Base-by-base conservation (phyloP, 306 rosid species). In the Nissolia schottii region DNA sequence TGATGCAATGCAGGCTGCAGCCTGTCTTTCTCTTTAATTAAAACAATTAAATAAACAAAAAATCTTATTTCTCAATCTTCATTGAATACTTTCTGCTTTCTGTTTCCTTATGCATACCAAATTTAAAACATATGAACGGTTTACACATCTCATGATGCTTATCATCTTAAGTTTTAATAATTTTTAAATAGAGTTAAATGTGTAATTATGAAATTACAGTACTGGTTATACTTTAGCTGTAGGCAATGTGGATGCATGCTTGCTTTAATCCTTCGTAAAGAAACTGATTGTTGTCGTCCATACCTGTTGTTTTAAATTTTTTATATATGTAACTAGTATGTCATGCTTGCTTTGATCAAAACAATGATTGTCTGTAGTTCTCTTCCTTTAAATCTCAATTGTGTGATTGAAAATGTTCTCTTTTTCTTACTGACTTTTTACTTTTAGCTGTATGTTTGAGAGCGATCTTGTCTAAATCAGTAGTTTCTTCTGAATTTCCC, bases 21-120 rank as follows among this genome's bases (percentile, higher is more conserved):
- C 12, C 71, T 55, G 14, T 8, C 31, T 7, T 55, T 37, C 29
- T 35, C 4, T 56, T 43, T 23, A 7, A 32, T 32, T 23, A 35
- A 6, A 32, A 56, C 9, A n/a, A n/a, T n/a, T n/a, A 54, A 48
- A 28, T 7, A 29, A 64, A 38, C 6, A 37, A 56, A 16, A 40
- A 41, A 31, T 35, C 35, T 63, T 70, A 67, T 70, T 76, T 81
- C 70, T 51, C 43, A 46, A 41, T 59, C 45, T 64, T 45, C 48
- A 22, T 46, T 15, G 16, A 29, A 18, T 43, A 18, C 27, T 12
- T 15, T 15, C 45, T 78, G 14, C 69, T 20, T 25, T 46, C 48
- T 63, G 46, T 70, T 50, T 66, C 61, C 74, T 54, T 20, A 31
- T 32, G 59, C 9, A 13, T 40, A 32, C 29, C 15, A 70, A 77